Base-by-base conservation (phyloP, 2,329 filamentous ascomycete genomes). In the Cercospora berteroae region DNA sequence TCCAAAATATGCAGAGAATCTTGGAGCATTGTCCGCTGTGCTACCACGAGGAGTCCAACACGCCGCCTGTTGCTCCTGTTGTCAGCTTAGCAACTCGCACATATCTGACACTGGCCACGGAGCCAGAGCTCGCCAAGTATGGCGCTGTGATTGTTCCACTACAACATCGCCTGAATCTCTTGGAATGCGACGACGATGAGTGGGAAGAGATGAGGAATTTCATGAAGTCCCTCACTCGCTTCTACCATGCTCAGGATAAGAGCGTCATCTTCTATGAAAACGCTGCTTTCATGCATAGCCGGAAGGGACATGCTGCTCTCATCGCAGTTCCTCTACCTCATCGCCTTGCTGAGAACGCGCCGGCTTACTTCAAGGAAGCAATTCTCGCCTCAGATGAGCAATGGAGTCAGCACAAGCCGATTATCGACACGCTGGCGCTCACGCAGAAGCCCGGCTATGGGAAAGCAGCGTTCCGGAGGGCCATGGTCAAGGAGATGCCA, bases 121-220 rank as follows among this genome's bases (percentile, higher is more conserved):
- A 94, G 73, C 96, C 95, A 0, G 94, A 98, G 76, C 83, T 99
- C 52, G 91, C 87, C 72, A 86, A 91, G 60, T 92, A 92, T 56
- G 90, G 93, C 59, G 92, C 94, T 6, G 89, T 95, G 66, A 95
- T 99, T 69, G 93, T 94, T 3, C 95, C 95, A 5, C 88, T 95
- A 23, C 88, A 93, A 73, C 95, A 99, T 78, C 89, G 90, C 62
- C 88, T 85, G 25, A 99, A 98, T 78, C 87, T 99, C 0, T 83
- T 99, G n/a, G 94, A 97, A 79, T 99, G 95, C 79, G 94, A 98
- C 79, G 94, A 99, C 76, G 95, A 99, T 77, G 95, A 99, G 78
- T 99, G 96, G 96, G 95, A 99, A 77, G 95, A 99, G 80, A 90
- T 99, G 5, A 91, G 95, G 71, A 99, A 99, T 79, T 99, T 99